Base-by-base conservation (phyloP, 129 eudicot species). In the Centrapalus pauciflorus region DNA sequence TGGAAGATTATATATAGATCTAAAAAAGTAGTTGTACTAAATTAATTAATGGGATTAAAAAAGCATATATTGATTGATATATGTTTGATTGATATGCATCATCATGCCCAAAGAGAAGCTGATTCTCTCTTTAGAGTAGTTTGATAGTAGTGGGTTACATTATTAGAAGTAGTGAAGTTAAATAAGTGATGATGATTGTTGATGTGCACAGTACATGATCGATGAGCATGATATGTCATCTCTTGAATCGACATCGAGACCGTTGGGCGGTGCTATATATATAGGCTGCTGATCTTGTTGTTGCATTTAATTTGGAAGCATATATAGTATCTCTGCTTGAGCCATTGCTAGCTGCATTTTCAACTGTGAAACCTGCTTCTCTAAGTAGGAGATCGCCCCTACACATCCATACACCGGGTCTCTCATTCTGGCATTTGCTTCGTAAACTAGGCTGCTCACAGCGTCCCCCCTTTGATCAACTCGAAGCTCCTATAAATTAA, bases 331-430 rank as follows among this genome's bases (percentile, higher is more conserved):
- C 78, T 90, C 97, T 0, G 97, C 83, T 50, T 87, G 93, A 50
- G 97, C 97, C 76, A 87, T 82, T 26, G 97, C 97, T 43, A 90
- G 82, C 33, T 90, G 93, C 93, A 80, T 87, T 75, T 90, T 93
- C 45, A 90, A 87, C 75, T 84, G 84, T 14, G 95, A 76, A 21
- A 90, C 97, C 59, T 90, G 81, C 67, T 71, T 76, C 24, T 90
- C 95, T 61, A 90, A 69, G 73, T 71, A 77, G 1, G 90, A 87
- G 60, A 90, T 87, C 0, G 88, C 90, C 6, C 95, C 97, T 27
- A 90, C 95, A 28, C 97, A 90, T 30, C 97, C 97, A 43, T 90
- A 87, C 4, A 90, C 91, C 0, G 97, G 97, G 65, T 90, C 97
- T 24, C 92, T 63, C 63, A 73, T 70, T 66, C 97, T 73, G 0